Percentiles rank a stretch among this genome's conserved stretches.
Evolutionary conservation across 1,139 yeast species (phyloP).

Genomic region (Blastobotrys persicus): DNA sequence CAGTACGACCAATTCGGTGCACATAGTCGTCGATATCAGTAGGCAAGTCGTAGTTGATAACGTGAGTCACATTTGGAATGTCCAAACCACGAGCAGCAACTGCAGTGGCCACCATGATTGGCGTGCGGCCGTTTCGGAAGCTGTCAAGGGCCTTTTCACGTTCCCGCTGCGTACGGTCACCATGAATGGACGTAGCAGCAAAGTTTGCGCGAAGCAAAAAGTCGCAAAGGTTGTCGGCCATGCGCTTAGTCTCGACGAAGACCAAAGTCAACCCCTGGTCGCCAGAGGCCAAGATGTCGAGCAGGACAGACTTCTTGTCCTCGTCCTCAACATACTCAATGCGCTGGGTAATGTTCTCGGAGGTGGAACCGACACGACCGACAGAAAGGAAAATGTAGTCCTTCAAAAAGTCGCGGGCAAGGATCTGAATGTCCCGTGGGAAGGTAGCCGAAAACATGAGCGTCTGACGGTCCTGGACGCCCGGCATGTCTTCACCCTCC

Average conservation of each 20-base stretch:
- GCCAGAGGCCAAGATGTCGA: slow-evolving; percentile 82
- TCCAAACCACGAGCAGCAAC: slow-evolving; percentile 99
- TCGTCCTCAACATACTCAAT: slow-evolving; percentile 90
- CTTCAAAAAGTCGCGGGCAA: slow-evolving; percentile 95
- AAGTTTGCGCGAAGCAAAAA: slow-evolving; percentile 83
- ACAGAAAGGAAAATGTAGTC: slow-evolving; percentile 94
- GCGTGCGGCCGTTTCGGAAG: slow-evolving; percentile 82
- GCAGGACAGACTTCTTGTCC: slow-evolving; percentile 87
- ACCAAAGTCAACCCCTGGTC: slow-evolving; percentile 82
- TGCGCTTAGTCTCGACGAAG: slow-evolving; percentile 96
- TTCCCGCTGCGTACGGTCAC: slow-evolving; percentile 97
- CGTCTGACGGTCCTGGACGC: slow-evolving; percentile 86
- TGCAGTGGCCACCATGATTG: slow-evolving; percentile 95
- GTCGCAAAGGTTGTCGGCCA: slow-evolving; percentile 95
- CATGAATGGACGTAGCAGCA: slow-evolving; percentile 98
- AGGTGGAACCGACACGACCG: slow-evolving; percentile 97
- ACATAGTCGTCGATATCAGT: slow-evolving; percentile 97
- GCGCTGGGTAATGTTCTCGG: slow-evolving; percentile 95
- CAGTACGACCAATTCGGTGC: slow-evolving; percentile 99
- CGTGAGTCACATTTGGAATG: slow-evolving; percentile 98
- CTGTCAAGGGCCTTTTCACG: slow-evolving; percentile 95
- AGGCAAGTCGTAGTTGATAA: slow-evolving; percentile 95
- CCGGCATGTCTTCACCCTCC: slow-evolving; percentile 97
- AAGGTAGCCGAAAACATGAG: slow-evolving; percentile 98
- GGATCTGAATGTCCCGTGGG: slow-evolving; percentile 95